These are phyloP conservation scores for Pichia sp. DNA, from an alignment of 1,139 yeast species.

Conservation along the genomic window DNA sequence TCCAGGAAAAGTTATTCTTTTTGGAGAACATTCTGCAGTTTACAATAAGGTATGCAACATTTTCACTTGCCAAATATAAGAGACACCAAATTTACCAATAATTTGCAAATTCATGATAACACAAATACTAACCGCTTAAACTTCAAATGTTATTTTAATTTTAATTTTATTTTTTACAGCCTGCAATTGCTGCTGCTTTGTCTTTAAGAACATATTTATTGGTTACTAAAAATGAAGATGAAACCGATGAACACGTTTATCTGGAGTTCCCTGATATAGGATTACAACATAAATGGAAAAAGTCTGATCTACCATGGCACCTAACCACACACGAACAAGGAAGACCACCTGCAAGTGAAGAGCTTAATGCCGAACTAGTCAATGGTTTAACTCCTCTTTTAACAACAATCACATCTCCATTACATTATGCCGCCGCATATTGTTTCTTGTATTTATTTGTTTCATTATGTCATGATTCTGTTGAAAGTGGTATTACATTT, in stretches of 20 bases:
- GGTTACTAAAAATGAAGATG: slow-evolving; percentile 39
- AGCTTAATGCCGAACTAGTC: slow-evolving; percentile 56
- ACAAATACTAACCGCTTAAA: not conserved
- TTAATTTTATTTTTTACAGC: slow-evolving; percentile 29
- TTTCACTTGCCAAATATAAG: not conserved
- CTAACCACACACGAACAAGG: slow-evolving; percentile 27
- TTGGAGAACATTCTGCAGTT: slow-evolving; percentile 97
- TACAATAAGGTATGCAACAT: slow-evolving; percentile 56
- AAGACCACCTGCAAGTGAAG: slow-evolving; percentile 45
- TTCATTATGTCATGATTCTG: slow-evolving; percentile 44
- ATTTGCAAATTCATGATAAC: not conserved
- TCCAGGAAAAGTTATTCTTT: slow-evolving; percentile 93
- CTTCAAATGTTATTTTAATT: not conserved
- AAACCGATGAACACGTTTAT: slow-evolving; percentile 38
- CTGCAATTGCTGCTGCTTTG: slow-evolving; percentile 88
- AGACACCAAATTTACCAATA: not conserved
- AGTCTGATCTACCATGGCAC: slow-evolving; percentile 57
- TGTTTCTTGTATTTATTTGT: slow-evolving; percentile 77
- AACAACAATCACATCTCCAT: slow-evolving; percentile 41
- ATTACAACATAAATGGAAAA: slow-evolving; percentile 58
- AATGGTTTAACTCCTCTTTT: slow-evolving; percentile 43
- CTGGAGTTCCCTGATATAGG: slow-evolving; percentile 81
- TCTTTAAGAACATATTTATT: slow-evolving; percentile 74
- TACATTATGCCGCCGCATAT: slow-evolving; percentile 77
- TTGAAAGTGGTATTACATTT: slow-evolving; percentile 56